These are phyloP conservation scores for Filosporella fistucella DNA, from an alignment of 495 filamentous ascomycete species.

Conservation along the genomic window DNA sequence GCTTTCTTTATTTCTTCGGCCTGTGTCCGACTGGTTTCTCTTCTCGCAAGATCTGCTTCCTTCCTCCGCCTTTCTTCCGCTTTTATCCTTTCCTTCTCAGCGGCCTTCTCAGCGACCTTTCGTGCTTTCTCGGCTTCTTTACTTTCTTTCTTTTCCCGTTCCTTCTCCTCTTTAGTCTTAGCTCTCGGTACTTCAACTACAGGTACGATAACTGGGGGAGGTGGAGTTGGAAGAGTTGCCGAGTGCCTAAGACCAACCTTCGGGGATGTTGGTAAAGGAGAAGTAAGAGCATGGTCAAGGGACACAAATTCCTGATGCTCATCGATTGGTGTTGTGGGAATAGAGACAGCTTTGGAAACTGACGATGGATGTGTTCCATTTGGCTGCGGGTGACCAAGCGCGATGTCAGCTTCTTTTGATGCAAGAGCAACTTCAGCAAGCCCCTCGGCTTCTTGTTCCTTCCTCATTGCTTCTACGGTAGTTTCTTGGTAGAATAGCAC, in stretches of 20 bases:
- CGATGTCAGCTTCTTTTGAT: constrained; percentile 48
- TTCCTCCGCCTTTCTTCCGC: constrained; percentile 60
- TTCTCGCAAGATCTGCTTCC: constrained; percentile 49
- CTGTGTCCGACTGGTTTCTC: constrained; percentile 47
- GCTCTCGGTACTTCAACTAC: constrained; percentile 30
- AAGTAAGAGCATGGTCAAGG: constrained; percentile 57
- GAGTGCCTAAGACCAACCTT: no score
- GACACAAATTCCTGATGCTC: constrained; percentile 47
- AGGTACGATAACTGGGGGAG: constrained; percentile 1
- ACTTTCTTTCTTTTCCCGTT: constrained; percentile 45
- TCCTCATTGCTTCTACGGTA: constrained; percentile 80
- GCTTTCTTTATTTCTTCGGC: constrained; percentile 55
- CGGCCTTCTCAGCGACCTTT: constrained; percentile 42
- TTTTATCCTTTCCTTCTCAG: constrained; percentile 63
- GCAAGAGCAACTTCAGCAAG: constrained; percentile 56
- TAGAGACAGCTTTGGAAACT: constrained; percentile 28
- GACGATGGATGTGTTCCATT: constrained; percentile 33
- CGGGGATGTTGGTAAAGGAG: constrained; percentile 36
- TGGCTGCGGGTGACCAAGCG: constrained; percentile 34
- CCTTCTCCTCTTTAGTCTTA: constrained; percentile 50
- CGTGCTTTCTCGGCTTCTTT: constrained; percentile 60
- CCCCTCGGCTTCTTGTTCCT: constrained; percentile 77
- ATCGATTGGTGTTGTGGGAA: constrained; percentile 31
- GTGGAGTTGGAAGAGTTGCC: constrained; percentile 13
- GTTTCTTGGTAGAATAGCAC: constrained; percentile 98